Conservation (phyloP, 2,329 filamentous ascomycete genomes). For the Mollisiaceae sp. region DNA sequence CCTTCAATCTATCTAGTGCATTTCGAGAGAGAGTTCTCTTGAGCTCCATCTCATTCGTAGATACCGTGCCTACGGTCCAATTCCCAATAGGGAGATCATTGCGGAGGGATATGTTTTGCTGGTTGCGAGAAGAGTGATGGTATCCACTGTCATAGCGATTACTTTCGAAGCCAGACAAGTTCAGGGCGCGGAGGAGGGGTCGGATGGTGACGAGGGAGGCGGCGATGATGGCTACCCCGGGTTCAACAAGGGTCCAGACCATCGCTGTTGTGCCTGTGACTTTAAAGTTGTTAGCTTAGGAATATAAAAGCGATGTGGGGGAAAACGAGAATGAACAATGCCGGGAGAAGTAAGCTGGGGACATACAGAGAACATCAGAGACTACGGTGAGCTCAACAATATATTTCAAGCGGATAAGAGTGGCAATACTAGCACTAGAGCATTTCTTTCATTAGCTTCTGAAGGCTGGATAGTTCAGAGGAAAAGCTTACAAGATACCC, state of each 20-base stretch:
- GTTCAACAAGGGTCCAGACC: slow-evolving; percentile 62
- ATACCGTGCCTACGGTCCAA: background rate
- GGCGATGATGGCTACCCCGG: slow-evolving; percentile 59
- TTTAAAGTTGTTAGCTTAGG: background rate
- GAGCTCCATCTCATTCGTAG: background rate
- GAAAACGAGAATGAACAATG: background rate
- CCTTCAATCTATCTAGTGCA: slow-evolving; percentile 1
- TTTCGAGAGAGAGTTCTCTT: background rate
- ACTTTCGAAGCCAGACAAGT: slow-evolving; percentile 23
- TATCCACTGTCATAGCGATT: background rate
- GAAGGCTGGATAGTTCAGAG: slow-evolving; percentile 33
- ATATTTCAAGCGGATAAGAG: slow-evolving; percentile 52
- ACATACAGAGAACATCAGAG: slow-evolving; percentile 24
- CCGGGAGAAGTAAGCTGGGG: background rate
- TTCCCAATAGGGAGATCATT: background rate
- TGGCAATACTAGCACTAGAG: slow-evolving; percentile 56
- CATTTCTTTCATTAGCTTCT: background rate
- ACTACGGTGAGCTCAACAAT: slow-evolving; percentile 25
- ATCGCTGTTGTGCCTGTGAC: slow-evolving; percentile 55
- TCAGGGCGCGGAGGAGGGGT: slow-evolving; percentile 52
- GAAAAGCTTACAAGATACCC: slow-evolving; percentile 40
- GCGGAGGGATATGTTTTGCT: background rate
- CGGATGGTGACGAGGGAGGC: slow-evolving; percentile 60
- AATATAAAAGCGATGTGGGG: background rate
- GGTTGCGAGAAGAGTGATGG: background rate